A percentile compares a stretch with the other conserved stretches of the same genome.
Evolutionary conservation across 1,284 basidiomycete genomes (phyloP).

Genomic region (Hypsizygus ulmarius): DNA sequence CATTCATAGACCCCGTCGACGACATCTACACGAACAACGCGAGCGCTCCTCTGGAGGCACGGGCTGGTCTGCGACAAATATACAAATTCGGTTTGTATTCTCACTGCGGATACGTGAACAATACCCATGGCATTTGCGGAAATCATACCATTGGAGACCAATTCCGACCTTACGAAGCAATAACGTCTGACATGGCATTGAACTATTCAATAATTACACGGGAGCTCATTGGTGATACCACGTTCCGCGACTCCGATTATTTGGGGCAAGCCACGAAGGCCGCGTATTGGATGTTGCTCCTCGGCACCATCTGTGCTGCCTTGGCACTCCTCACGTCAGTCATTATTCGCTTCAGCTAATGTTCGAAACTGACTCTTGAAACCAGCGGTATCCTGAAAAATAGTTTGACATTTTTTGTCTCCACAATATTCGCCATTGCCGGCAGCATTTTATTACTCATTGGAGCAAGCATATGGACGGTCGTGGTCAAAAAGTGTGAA

Average conservation of each 20-base stretch:
- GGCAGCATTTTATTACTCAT: constrained; percentile 64
- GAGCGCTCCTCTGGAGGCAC: constrained; percentile 54
- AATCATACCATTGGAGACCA: constrained; percentile 55
- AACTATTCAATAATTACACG: constrained; percentile 61
- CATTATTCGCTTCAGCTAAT: constrained; percentile 7
- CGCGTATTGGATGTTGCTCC: constrained; percentile 72
- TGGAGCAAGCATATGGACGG: constrained; percentile 74
- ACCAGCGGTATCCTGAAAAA: constrained; percentile 65
- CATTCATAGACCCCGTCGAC: constrained; percentile 56
- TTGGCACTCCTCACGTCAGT: constrained; percentile 60
- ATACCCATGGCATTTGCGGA: constrained; percentile 60
- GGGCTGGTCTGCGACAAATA: constrained; percentile 60
- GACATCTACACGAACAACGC: constrained; percentile 70
- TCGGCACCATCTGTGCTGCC: constrained; percentile 66
- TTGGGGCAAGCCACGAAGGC: constrained; percentile 61
- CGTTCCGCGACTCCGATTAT: constrained; percentile 61
- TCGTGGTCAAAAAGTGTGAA: constrained; percentile 62
- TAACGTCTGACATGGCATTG: constrained; percentile 62
- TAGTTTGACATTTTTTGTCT: constrained; percentile 64
- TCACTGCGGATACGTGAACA: constrained; percentile 68
- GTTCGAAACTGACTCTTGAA: constrained; percentile 11
- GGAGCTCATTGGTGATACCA: constrained; percentile 48
- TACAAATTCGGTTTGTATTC: constrained; percentile 79
- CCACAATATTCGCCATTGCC: constrained; percentile 58
- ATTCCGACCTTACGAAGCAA: constrained; percentile 59